Percentiles rank a stretch among this genome's conserved stretches.
These are phyloP conservation scores for Aspergillus niger DNA, from an alignment of 2,329 filamentous ascomycete genomes.

Conservation along the genomic window DNA sequence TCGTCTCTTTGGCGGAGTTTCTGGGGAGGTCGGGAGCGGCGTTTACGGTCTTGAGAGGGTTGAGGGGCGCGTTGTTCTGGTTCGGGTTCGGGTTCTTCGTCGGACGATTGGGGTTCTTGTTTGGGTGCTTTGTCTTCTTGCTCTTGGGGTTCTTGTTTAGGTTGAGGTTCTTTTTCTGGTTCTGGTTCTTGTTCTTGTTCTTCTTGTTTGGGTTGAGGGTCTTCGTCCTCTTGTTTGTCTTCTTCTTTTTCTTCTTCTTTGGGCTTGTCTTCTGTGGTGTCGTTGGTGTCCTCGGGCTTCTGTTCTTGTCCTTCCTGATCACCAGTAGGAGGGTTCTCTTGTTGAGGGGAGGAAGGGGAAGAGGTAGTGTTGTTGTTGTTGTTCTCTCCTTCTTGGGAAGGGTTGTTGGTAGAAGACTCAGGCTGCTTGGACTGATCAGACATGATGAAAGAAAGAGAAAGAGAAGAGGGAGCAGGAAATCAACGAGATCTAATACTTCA, in stretches of 20 bases:
- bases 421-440: constrained; percentile 25
- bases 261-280: constrained; percentile 30
- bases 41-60: constrained; percentile 44
- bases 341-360: constrained; percentile 7
- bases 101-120: constrained; percentile 35
- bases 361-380: neutral
- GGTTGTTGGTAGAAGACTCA: neutral
- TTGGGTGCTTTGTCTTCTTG: neutral
- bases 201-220: constrained; percentile 35
- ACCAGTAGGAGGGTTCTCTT: neutral
- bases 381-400: constrained; percentile 10
- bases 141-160: constrained; percentile 15
- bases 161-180: constrained; percentile 7
- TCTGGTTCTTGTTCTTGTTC: constrained; percentile 18
- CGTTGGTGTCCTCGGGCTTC: constrained; percentile 16
- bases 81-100: constrained; percentile 45
- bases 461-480: constrained; percentile 13
- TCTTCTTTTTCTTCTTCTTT: neutral
- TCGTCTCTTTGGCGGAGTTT: constrained; percentile 30
- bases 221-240: constrained; percentile 10
- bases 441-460: constrained; percentile 28
- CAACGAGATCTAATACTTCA: neutral
- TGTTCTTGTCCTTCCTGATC: neutral
- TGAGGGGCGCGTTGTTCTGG: constrained; percentile 45
- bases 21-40: constrained; percentile 8